Percentiles rank a stretch among this genome's conserved stretches.
These are phyloP conservation scores for Trichothecium roseum DNA, from an alignment of 2,329 filamentous ascomycete genomes.

Conservation along the genomic window DNA sequence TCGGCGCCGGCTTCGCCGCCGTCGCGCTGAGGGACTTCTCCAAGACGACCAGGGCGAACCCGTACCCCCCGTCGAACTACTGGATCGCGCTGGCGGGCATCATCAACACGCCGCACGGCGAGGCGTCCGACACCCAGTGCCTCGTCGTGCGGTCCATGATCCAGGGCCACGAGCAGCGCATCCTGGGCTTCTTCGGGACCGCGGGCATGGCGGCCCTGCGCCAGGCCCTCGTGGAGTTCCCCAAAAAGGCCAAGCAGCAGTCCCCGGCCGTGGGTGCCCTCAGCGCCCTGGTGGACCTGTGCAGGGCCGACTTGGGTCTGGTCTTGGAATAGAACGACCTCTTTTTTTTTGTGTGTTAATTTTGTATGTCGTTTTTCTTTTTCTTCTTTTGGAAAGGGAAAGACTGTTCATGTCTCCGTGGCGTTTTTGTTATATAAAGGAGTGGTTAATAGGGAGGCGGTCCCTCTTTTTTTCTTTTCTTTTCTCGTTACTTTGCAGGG, in stretches of 20 bases:
- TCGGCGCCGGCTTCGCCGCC: slow-evolving; percentile 76
- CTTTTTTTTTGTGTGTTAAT: too few relatives aligned
- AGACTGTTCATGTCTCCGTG: too few relatives aligned
- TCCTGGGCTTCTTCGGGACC: slow-evolving; percentile 72
- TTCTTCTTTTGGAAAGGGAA: too few relatives aligned
- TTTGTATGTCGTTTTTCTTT: neutral
- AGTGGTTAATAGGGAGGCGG: too few relatives aligned
- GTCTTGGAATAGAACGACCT: slow-evolving; percentile 26
- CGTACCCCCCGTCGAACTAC: slow-evolving; percentile 69
- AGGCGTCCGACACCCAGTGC: slow-evolving; percentile 65
- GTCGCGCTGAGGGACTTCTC: slow-evolving; percentile 76
- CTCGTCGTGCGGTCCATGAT: slow-evolving; percentile 63
- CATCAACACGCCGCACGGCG: slow-evolving; percentile 57
- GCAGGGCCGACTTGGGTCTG: slow-evolving; percentile 32
- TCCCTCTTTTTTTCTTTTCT: too few relatives aligned
- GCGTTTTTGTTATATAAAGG: too few relatives aligned
- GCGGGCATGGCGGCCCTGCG: slow-evolving; percentile 62
- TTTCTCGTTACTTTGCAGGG: too few relatives aligned
- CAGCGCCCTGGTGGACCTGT: slow-evolving; percentile 35
- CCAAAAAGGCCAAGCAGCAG: slow-evolving; percentile 37
- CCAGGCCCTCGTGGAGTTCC: slow-evolving; percentile 65
- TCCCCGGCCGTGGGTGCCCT: slow-evolving; percentile 41
- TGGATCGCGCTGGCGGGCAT: slow-evolving; percentile 73
- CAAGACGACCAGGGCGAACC: slow-evolving; percentile 57
- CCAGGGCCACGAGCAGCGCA: slow-evolving; percentile 60